Conservation (phyloP, 148 eudicot genomes). For the Rhododendron griersonianum region DNA sequence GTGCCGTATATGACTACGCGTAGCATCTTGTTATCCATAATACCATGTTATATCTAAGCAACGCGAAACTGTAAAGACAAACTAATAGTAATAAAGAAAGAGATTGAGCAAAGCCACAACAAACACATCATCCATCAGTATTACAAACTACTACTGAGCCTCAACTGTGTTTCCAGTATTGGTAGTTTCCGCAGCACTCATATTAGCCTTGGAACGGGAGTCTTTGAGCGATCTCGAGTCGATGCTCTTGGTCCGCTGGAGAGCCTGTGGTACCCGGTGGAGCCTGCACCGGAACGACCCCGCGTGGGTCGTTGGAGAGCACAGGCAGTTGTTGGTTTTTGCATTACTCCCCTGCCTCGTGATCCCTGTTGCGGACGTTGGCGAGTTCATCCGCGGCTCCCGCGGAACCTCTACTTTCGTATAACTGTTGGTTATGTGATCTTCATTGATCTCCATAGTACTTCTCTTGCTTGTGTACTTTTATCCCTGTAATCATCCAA, state of each 20-base stretch:
- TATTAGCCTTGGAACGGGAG: constrained; percentile 7
- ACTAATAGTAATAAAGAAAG: not conserved
- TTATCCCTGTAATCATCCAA: not conserved
- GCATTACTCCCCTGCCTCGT: constrained; percentile 20
- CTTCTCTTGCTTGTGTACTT: not conserved
- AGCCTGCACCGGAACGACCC: constrained; percentile 51
- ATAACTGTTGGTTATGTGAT: not conserved
- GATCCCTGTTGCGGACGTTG: constrained; percentile 5
- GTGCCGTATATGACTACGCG: not conserved
- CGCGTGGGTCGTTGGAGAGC: constrained; percentile 49
- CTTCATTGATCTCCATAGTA: not conserved
- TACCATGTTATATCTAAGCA: not conserved
- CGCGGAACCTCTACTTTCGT: not conserved
- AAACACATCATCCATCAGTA: not conserved
- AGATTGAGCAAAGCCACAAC: not conserved
- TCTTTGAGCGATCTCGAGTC: not conserved
- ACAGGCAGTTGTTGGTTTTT: constrained; percentile 29
- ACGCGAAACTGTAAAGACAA: not conserved
- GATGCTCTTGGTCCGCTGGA: constrained; percentile 34
- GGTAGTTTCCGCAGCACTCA: not conserved
- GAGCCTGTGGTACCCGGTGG: constrained; percentile 18
- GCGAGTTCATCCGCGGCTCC: not conserved
- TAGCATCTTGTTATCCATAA: not conserved
- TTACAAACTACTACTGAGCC: not conserved
- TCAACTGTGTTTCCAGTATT: not conserved